Evolutionary conservation across 2,329 filamentous ascomycete genomes (phyloP).

Genomic region (Teratosphaeria epicoccoides): DNA sequence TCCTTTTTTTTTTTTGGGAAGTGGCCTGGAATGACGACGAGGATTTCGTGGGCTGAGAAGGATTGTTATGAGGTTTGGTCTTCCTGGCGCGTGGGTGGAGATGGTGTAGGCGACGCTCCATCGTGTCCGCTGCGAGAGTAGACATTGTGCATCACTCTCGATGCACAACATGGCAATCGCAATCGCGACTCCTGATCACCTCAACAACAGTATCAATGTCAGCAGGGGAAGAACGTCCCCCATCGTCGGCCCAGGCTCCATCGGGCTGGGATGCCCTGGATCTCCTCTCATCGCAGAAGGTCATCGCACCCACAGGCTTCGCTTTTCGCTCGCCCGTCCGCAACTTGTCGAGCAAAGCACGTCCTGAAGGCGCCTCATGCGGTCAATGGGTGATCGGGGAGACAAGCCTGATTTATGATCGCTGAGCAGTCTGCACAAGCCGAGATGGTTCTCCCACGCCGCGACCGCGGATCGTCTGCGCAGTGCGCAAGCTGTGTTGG

Average conservation of each 20-base stretch:
- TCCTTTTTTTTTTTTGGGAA: no score
- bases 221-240: slow-evolving; percentile 28
- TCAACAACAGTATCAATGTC: slow-evolving; percentile 5
- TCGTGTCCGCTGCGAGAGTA: no score
- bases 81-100: no score
- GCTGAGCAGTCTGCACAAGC: slow-evolving; percentile 26
- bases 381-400: slow-evolving; percentile 33
- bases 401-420: slow-evolving; percentile 33
- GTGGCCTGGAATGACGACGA: no score
- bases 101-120: no score
- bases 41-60: no score
- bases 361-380: slow-evolving; percentile 28
- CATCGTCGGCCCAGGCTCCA: slow-evolving; percentile 38
- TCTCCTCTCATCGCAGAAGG: slow-evolving; percentile 33
- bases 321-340: slow-evolving; percentile 34
- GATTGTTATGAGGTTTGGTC: no score
- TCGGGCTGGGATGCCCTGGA: slow-evolving; percentile 40
- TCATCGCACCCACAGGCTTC: slow-evolving; percentile 30
- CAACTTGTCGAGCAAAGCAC: slow-evolving; percentile 28
- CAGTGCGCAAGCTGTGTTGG: no score
- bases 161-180: no score
- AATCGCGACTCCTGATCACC: no score
- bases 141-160: no score
- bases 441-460: slow-evolving; percentile 39
- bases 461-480: no score